Base-by-base conservation (phyloP, 148 eudicot species). In the Talinum fruticosum region DNA sequence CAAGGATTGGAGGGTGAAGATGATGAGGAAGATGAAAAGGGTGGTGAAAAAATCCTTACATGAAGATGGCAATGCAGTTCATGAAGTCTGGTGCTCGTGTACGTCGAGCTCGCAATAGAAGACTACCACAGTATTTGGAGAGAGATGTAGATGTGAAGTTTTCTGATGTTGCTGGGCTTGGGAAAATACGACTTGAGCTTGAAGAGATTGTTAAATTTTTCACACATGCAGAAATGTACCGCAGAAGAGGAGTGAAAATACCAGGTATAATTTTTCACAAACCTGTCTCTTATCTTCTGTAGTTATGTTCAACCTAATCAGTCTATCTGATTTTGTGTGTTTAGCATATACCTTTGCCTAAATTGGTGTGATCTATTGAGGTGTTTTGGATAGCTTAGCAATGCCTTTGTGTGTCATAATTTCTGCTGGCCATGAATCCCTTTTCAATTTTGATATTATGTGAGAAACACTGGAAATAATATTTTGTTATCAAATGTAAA, bases 151-250 rank as follows among this genome's bases (percentile, higher is more conserved):
- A 94, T 84, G 98, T 94, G 83, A 92, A 94, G 87, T 94, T 94
- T 83, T 21, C 95, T 30, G 98, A 94, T 91, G 98, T 94, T 82
- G 98, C 98, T 1, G 98, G 98, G 77, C 97, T 94, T 71, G 98
- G 98, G 69, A 94, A 94, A 82, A 94, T 94, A 75, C 79, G 97
- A 67, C 83, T 89, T 71, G 98, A 94, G 88, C 91, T 94, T 76
- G 98, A 94, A 87, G 98, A 94, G 89, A 87, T 94, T 82, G 98
- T 94, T 53, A 92, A 94, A 75, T 94, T 94, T 69, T 94, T 94
- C 81, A 94, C 97, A 3, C 92, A 92, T 76, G 98, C 97, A 24
- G 98, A 94, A 70, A 89, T 89, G 88, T 94, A 92, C 69, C 89
- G 98, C 12, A 86, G 92, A 82, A 88, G 98, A 84, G 98, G 98